phyloP scores from a whole-genome alignment of 176 grass and related monocot genomes.

The Saccharum officinarum region DNA sequence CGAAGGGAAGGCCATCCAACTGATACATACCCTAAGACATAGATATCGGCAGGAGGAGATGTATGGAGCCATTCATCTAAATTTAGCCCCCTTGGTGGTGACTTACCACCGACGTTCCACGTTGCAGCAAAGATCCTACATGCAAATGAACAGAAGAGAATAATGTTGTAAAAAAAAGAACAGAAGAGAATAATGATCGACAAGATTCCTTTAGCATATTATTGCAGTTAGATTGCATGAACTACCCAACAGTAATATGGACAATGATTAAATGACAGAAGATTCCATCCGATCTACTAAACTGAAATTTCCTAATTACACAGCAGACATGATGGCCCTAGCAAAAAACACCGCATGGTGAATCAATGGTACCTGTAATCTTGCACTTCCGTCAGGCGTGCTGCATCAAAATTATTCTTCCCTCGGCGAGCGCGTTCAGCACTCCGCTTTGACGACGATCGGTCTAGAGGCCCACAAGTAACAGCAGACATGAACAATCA shows the following conservation, averaged over 20 bases:
- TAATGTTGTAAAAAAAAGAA: neutral
- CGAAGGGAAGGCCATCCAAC: neutral
- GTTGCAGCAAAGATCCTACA: conserved; percentile 82
- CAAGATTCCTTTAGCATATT: conserved; percentile 27
- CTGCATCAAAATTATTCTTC: conserved; percentile 61
- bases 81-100: conserved; percentile 73
- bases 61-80: conserved; percentile 88
- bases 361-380: conserved; percentile 64
- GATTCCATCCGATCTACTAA: neutral
- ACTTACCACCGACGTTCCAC: conserved; percentile 92
- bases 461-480: conserved; percentile 36
- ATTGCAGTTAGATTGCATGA: conserved; percentile 7
- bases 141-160: conserved; percentile 10
- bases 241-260: conserved; percentile 18
- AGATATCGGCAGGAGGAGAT: conserved; percentile 81
- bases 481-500: conserved; percentile 33
- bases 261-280: conserved; percentile 7
- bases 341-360: conserved; percentile 28
- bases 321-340: conserved; percentile 7
- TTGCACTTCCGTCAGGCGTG: conserved; percentile 75
- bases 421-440: conserved; percentile 45
- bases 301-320: conserved; percentile 7
- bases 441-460: neutral
- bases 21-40: conserved; percentile 64
- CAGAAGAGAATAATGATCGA: conserved; percentile 1